These are phyloP conservation scores for Phytophthora rubi DNA, from an alignment of 352 stramenopile genomes.

Conservation along the genomic window DNA sequence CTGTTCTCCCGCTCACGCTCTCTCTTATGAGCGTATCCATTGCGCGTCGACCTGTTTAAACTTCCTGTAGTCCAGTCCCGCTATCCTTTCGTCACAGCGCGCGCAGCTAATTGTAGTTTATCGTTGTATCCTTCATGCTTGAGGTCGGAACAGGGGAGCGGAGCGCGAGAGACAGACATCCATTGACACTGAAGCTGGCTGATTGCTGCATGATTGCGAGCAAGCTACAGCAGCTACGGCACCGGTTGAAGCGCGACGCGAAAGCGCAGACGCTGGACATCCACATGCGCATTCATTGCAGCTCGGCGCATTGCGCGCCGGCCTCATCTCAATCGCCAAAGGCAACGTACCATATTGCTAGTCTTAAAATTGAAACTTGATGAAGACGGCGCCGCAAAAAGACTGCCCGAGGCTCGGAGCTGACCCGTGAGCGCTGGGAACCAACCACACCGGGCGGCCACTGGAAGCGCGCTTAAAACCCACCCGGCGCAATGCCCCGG, in stretches of 20 bases:
- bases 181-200: not conserved
- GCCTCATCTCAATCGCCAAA: constrained; percentile 17
- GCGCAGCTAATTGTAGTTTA: not conserved
- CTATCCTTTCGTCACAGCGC: not conserved
- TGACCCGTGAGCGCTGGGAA: constrained; percentile 35
- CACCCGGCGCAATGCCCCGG: not conserved
- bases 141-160: constrained; percentile 1
- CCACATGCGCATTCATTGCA: constrained; percentile 8
- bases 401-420: constrained; percentile 45
- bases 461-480: constrained; percentile 29
- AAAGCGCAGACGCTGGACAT: not conserved
- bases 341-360: constrained; percentile 83
- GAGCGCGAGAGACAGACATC: constrained; percentile 4
- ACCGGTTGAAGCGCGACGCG: not conserved
- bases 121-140: not conserved
- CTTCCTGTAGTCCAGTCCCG: not conserved
- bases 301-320: constrained; percentile 1
- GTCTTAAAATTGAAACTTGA: constrained; percentile 90
- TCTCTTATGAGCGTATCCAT: not conserved
- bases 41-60: constrained; percentile 27
- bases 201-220: constrained; percentile 4
- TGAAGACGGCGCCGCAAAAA: constrained; percentile 81
- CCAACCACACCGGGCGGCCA: constrained; percentile 28
- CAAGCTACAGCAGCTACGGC: constrained; percentile 7
- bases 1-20: constrained; percentile 11